Evolutionary conservation across 345 rosid genomes (phyloP), one percentile per base, ranked within the genome.

Genomic region (Gossypium raimondii): DNA sequence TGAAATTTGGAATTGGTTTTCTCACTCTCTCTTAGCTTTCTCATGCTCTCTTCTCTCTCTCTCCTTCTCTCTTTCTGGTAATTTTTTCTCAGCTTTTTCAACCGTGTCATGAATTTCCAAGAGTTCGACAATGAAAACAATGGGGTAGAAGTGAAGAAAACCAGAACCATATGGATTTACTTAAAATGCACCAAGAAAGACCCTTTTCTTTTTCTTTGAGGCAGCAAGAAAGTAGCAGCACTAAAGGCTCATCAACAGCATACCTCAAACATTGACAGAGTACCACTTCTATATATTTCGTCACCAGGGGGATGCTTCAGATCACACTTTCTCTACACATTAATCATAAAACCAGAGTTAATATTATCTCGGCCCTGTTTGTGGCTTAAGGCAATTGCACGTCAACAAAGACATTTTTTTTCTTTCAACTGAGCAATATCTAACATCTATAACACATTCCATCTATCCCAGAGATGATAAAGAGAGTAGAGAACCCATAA

Each of bases 251-350:
- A 13, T 22, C 27, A 45, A n/a, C 3, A 45, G 55, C 77, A 79
- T 82, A 93, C 98, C 98, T 95, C 98, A 86, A 95, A 95, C 99
- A 95, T 95, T 67, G 99, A 95, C 81, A 95, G 76, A 11, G 98
- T 95, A 77, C 97, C 97, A 68, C 99, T 83, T 80, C 99, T 88
- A 73, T 95, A 95, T 75, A 95, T 95, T 87, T 93, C 99, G 81
- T 95, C 99, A 25, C 98, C 99, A 73, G 99, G 99, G 22, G 97
- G 99, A 70, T 95, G 97, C 86, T 95, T 93, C 67, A 93, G 87
- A 85, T 95, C 99, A 81, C 98, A 94, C 82, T 94, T 94, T 82
- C 81, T 90, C 98, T 93, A 77, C 76, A 86, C 22, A 17, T 58
- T 50, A 50, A 25, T 59, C 61, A 57, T 25, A 24, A 72, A 62